These are phyloP conservation scores for Cercospora sesami DNA, from an alignment of 2,329 filamentous ascomycete species.

Conservation along the genomic window DNA sequence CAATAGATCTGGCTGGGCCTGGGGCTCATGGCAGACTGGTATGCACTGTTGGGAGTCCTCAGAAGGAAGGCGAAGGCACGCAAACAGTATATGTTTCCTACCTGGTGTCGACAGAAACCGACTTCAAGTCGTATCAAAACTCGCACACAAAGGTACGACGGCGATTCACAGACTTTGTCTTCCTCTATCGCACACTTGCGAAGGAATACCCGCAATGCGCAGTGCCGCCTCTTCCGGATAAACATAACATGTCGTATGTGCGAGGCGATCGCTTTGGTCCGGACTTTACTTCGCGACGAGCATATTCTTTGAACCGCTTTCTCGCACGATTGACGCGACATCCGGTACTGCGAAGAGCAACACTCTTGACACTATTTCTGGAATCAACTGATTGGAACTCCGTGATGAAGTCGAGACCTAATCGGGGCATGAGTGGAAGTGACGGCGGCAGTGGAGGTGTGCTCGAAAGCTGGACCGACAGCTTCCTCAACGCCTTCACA, in stretches of 20 bases:
- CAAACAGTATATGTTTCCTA: conserved; percentile 98
- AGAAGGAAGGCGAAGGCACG: conserved; percentile 94
- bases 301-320: conserved; percentile 89
- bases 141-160: conserved; percentile 76
- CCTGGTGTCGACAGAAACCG: conserved; percentile 85
- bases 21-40: conserved; percentile 73
- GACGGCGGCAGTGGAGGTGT: conserved; percentile 63
- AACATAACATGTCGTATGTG: conserved; percentile 99
- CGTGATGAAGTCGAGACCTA: conserved; percentile 78
- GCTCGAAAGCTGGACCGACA: conserved; percentile 93
- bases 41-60: conserved; percentile 76
- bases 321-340: conserved; percentile 82
- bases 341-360: conserved; percentile 79
- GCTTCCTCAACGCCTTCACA: conserved; percentile 93
- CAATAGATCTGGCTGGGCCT: conserved; percentile 62
- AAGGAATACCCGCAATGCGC: conserved; percentile 89
- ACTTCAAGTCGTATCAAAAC: conserved; percentile 90
- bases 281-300: conserved; percentile 86
- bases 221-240: conserved; percentile 91
- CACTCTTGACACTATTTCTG: conserved; percentile 83
- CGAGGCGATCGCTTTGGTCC: conserved; percentile 90
- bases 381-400: conserved; percentile 96
- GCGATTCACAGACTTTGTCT: conserved; percentile 97
- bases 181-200: conserved; percentile 85
- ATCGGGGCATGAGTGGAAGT: conserved; percentile 55